Evolutionary conservation across 2,329 filamentous ascomycete genomes (phyloP).

Genomic region (Venturia asperata): DNA sequence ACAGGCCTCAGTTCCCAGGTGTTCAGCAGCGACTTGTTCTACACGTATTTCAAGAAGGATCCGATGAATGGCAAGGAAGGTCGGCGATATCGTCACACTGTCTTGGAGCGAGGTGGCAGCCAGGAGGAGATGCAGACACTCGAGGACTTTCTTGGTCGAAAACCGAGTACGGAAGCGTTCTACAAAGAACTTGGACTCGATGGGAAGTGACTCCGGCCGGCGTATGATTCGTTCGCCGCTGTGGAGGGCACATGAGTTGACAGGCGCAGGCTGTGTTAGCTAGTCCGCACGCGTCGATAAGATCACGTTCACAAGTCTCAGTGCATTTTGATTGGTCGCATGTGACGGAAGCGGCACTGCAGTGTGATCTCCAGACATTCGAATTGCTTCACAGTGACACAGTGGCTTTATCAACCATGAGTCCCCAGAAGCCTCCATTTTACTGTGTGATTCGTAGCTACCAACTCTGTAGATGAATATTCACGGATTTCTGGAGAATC

Average conservation of each 20-base stretch:
- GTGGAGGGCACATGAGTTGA: background rate
- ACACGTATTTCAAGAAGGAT: conserved; percentile 67
- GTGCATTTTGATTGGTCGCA: conserved; percentile 1
- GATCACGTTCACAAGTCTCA: background rate
- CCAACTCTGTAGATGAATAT: too few relatives aligned
- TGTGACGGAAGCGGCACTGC: background rate
- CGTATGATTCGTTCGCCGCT: background rate
- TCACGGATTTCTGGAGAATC: too few relatives aligned
- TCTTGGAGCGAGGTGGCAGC: conserved; percentile 69
- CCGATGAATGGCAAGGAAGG: conserved; percentile 72
- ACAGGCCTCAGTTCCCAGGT: conserved; percentile 55
- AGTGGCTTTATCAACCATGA: too few relatives aligned
- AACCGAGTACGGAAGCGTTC: conserved; percentile 71
- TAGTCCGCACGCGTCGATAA: background rate
- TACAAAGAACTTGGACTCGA: conserved; percentile 65
- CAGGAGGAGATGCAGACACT: conserved; percentile 76
- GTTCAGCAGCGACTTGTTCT: conserved; percentile 82
- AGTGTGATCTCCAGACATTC: background rate
- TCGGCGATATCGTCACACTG: conserved; percentile 67
- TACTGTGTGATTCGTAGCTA: too few relatives aligned
- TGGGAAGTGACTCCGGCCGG: background rate
- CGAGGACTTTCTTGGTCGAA: conserved; percentile 68
- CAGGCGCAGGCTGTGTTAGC: background rate
- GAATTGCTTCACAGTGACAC: background rate
- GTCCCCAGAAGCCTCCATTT: too few relatives aligned